Base-by-base conservation (phyloP, 2,329 filamentous ascomycete genomes). In the Exophiala dermatitidis region DNA sequence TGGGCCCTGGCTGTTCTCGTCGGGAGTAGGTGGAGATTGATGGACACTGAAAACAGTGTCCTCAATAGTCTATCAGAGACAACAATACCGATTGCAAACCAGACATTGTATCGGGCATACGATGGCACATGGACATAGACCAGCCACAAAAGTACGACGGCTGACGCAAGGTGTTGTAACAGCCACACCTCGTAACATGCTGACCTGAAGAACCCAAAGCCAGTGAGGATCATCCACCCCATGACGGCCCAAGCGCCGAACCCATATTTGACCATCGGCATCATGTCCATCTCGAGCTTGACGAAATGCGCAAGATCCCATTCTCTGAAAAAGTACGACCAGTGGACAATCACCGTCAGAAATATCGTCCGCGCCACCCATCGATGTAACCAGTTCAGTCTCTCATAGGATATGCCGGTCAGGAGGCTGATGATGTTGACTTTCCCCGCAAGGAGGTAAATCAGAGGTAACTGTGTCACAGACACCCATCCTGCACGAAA, bases 391-490 rank as follows among this genome's bases (percentile, higher is more conserved):
- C 74, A 78, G 59, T 78, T 78, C 36, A 79, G 65, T 7, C 74
- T 68, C 58, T 77, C 75, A 56, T 78, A 76, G 33, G 72, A 73
- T 49, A 73, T 70, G 1, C 75, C 76, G 0, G 71, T 74, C 9
- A 77, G 56, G 9, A 72, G 62, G 6, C 71, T 74, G 57, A 79
- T 72, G 43, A 81, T 69, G 59, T 80, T 82, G 53, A 75, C 74
- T 65, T 79, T 79, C 5, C 77, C 77, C 1, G 77, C 72, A 29
- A 82, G 71, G n/a, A 81, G 66, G 58, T 80, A 77, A 46, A 81
- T 71, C 28, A 82, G 64, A 1, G 79, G 79, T 2, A 82, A 60
- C 59, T 82, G 78, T 7, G 72, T 69, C 43, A 81, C 68, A 5
- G 76, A 72, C 33, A 82, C 70, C 53, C 75, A 78, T 3, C 76